Evolutionary conservation across 441 rosid species (phyloP), one percentile per base, ranked within the genome.

Genomic region (Eutrema salsugineum): DNA sequence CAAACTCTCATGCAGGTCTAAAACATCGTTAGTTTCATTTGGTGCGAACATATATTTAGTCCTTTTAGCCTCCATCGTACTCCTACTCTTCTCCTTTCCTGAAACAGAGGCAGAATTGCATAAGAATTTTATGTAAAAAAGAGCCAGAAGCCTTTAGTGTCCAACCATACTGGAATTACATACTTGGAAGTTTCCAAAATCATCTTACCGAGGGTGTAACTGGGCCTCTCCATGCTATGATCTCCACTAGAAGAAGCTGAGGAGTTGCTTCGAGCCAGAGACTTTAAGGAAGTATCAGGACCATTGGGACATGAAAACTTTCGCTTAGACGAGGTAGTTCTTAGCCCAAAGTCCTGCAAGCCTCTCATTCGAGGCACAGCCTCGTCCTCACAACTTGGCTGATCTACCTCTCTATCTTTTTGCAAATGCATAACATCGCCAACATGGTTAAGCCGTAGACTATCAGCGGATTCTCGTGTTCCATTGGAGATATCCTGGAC

Each of bases 341-440:
- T 85, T 38, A 82, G 88, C 70, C 97, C 97, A 48, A 93, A 83
- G 79, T 95, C 98, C 72, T 83, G 91, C 84, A 89, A 82, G 32
- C 90, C 97, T 83, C 96, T 93, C 98, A 88, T 91, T 51, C 93
- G 83, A 33, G 90, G 93, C 49, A 66, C 79, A 75, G 59, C 87
- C 65, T 84, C 95, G 69, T 83, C 87, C 51, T 84, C 91, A 43
- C 65, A 80, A 44, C 67, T 71, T 30, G 73, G 67, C 42, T 71
- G 89, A 64, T 79, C 81, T 73, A 68, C 83, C 32, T 78, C 88
- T 79, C 74, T 81, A 47, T 85, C 77, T 60, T 73, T 77, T 80
- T 79, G 75, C 75, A 85, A 69, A 79, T 82, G 75, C 59, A 15
- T 24, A 51, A 32, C 72, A 65, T 50, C 57, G 43, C 58, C 63